These are phyloP conservation scores for Fusarium devonianum DNA, from an alignment of 2,329 filamentous ascomycete genomes.

Conservation along the genomic window DNA sequence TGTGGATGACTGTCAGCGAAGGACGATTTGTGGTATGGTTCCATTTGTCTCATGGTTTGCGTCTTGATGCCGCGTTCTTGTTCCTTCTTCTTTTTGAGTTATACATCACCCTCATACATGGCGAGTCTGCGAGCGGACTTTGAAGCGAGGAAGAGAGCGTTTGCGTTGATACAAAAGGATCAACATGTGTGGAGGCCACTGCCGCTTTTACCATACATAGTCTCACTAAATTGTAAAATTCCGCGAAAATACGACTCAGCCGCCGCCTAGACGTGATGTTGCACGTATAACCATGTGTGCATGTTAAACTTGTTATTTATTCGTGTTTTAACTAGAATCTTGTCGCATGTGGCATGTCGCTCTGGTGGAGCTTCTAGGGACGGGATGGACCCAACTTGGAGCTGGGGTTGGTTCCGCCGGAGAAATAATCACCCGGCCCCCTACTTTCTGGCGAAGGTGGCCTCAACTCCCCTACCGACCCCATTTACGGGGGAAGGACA, in stretches of 20 bases:
- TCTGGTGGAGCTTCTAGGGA: conserved; percentile 18
- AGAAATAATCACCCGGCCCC: conserved; percentile 46
- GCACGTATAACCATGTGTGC: too few relatives aligned
- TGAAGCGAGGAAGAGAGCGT: conserved; percentile 40
- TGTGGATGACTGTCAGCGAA: conserved; percentile 33
- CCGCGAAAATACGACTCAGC: conserved; percentile 9
- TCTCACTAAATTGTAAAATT: conserved; percentile 46
- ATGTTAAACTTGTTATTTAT: too few relatives aligned
- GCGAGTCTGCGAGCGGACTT: conserved; percentile 46
- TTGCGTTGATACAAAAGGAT: conserved; percentile 44
- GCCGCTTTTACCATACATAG: conserved; percentile 45
- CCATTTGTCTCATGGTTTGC: conserved; percentile 43
- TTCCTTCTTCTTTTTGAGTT: conserved; percentile 42
- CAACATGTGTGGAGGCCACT: conserved; percentile 40
- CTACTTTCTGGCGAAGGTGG: conserved; percentile 53
- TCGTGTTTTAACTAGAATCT: too few relatives aligned
- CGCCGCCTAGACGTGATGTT: not conserved
- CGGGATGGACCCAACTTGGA: conserved; percentile 4
- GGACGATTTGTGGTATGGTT: conserved; percentile 37
- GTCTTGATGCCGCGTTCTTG: conserved; percentile 37
- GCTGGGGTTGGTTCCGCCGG: conserved; percentile 39
- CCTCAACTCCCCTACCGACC: conserved; percentile 48
- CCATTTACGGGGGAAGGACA: conserved; percentile 34
- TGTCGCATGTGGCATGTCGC: conserved; percentile 15
- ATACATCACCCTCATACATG: conserved; percentile 45